phyloP scores from a whole-genome alignment of 345 rosid genomes.

The Salix exigua region DNA sequence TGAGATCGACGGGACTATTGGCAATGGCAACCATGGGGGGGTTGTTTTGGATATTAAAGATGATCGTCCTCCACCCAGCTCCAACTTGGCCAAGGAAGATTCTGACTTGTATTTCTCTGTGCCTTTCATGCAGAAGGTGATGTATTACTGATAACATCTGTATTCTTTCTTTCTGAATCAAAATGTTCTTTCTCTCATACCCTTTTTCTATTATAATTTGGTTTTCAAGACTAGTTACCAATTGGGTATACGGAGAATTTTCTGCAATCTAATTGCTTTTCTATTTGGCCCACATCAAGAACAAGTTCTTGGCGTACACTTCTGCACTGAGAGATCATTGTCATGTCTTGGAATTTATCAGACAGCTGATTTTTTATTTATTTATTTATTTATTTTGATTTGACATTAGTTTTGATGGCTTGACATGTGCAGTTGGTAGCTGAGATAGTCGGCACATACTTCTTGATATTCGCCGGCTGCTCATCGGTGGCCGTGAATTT shows the following conservation, averaged over 20 bases:
- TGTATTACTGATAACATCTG: neutral
- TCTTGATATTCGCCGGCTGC: constrained; percentile 89
- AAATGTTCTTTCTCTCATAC: neutral
- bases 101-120: constrained; percentile 46
- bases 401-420: neutral
- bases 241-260: neutral
- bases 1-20: constrained; percentile 31
- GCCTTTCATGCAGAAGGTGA: constrained; percentile 77
- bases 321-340: neutral
- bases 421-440: constrained; percentile 52
- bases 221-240: too few species aligned
- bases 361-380: neutral
- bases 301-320: neutral
- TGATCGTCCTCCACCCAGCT: constrained; percentile 17
- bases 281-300: neutral
- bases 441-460: constrained; percentile 78
- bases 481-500: constrained; percentile 66
- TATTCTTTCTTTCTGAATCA: neutral
- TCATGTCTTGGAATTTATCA: neutral
- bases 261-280: neutral
- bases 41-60: constrained; percentile 54
- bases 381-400: neutral
- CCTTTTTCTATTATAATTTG: neutral
- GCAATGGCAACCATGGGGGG: constrained; percentile 19
- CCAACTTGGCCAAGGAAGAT: constrained; percentile 36